These are phyloP conservation scores for Metroxylon sagu DNA, from an alignment of 176 grass and related monocot species.

Conservation along the genomic window DNA sequence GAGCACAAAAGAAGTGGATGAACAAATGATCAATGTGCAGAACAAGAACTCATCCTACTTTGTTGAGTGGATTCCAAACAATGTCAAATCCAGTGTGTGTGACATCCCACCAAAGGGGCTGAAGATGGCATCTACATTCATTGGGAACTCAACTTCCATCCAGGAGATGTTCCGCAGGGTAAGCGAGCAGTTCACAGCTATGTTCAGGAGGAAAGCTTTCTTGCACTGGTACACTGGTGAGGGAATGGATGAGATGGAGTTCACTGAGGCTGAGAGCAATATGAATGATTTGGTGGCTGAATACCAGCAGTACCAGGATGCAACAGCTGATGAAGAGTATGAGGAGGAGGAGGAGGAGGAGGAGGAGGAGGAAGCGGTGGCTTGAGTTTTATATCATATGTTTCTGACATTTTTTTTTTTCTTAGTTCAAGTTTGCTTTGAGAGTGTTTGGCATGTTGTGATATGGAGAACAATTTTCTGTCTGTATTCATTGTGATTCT, in stretches of 20 bases:
- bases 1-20: conserved; percentile 94
- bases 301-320: conserved; percentile 97
- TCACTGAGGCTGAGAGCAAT: conserved; percentile 90
- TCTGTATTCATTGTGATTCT: too few species aligned
- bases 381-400: too few species aligned
- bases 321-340: conserved; percentile 75
- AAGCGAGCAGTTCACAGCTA: conserved; percentile 75
- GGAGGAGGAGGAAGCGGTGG: conserved; percentile 25
- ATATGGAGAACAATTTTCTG: too few species aligned
- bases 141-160: conserved; percentile 83
- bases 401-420: too few species aligned
- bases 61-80: conserved; percentile 87
- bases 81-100: conserved; percentile 74
- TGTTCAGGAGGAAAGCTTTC: conserved; percentile 97
- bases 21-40: conserved; percentile 88
- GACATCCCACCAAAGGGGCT: conserved; percentile 69
- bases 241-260: conserved; percentile 96
- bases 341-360: conserved; percentile 59
- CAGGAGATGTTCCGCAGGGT: conserved; percentile 87
- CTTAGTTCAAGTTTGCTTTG: too few species aligned
- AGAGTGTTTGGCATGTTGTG: too few species aligned
- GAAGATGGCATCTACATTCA: conserved; percentile 62
- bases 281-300: conserved; percentile 81
- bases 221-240: conserved; percentile 87
- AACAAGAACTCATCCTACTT: conserved; percentile 94